Evolutionary conservation across 225 moss, liverwort and hornwort species (phyloP), one percentile per base, ranked within the genome.

Genomic region (Physcomitrium patens): DNA sequence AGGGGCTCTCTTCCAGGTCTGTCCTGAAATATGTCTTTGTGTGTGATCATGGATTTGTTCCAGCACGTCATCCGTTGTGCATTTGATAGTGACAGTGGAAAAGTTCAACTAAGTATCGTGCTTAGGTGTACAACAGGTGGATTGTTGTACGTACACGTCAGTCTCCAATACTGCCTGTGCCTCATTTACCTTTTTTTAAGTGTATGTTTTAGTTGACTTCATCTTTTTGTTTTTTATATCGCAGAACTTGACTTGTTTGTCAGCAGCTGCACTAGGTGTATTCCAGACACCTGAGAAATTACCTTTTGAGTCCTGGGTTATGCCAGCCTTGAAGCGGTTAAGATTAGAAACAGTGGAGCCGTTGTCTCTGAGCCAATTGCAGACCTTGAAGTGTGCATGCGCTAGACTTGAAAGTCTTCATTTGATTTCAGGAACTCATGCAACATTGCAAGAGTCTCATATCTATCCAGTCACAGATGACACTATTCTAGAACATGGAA

Each of bases 341-440:
- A 84, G 92, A 73, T 81, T 93, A 71, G 92, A 93, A 80, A 90
- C 92, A 19, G 73, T 67, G 64, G 82, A 89, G 49, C 83, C 90
- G 0, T 74, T 93, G 50, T 76, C 89, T 23, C 60, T 83, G 54
- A 73, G 70, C 46, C 85, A 90, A 26, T 86, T 92, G 27, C 88
- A 76, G 66, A 78, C 82, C 71, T 77, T 92, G 68, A 84, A 86
- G 70, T 77, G 65, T 20, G 90, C 90, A 18, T 92, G 92, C 69
- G 69, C 81, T 44, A 90, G 85, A 78, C 78, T 92, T 68, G 92
- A 92, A 70, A 92, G 92, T 79, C 80, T 92, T 58, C 92, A 92
- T 76, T 77, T 92, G 51, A 88, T 92, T 64, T 92, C 90, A 79
- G 86, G 77, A 26, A 73, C 71, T 59, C 86, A 88, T 72, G 73